These are phyloP conservation scores for Paracoccidioides lutzii DNA, from an alignment of 2,329 filamentous ascomycete species.

Conservation along the genomic window DNA sequence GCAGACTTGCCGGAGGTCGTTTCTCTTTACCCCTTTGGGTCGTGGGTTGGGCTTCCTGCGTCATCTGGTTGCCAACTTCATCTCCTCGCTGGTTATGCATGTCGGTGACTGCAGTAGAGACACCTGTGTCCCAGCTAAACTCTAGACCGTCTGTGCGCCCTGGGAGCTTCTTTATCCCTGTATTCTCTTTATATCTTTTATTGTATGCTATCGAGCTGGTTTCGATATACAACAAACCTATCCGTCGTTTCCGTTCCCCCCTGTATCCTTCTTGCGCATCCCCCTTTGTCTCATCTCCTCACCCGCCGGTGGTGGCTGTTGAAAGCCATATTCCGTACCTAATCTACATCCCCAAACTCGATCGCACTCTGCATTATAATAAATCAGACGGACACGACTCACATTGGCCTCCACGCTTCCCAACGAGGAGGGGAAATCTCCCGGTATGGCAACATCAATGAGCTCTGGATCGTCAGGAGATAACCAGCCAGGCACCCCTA, in stretches of 20 bases:
- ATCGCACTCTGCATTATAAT: background rate
- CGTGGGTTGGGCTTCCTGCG: background rate
- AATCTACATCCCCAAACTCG: background rate
- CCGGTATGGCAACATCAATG: conserved; percentile 22
- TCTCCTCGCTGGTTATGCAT: background rate
- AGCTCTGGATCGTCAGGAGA: conserved; percentile 24
- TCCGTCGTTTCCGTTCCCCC: background rate
- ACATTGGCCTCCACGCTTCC: conserved; percentile 19
- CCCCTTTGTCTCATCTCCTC: background rate
- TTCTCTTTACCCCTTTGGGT: background rate
- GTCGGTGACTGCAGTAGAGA: background rate
- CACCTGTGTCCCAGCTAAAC: background rate
- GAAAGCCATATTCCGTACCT: background rate
- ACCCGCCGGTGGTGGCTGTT: background rate
- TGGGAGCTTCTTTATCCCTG: background rate
- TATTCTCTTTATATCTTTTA: background rate
- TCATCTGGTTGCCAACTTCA: background rate
- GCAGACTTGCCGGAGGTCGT: background rate
- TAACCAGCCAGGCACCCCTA: conserved; percentile 30
- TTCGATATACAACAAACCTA: background rate
- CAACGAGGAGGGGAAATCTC: conserved; percentile 20
- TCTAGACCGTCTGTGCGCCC: background rate
- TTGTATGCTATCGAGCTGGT: background rate
- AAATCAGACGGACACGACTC: background rate
- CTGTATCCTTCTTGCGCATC: background rate